phyloP scores from a whole-genome alignment of 768 basidiomycete species.

The Leccinum broughii region DNA sequence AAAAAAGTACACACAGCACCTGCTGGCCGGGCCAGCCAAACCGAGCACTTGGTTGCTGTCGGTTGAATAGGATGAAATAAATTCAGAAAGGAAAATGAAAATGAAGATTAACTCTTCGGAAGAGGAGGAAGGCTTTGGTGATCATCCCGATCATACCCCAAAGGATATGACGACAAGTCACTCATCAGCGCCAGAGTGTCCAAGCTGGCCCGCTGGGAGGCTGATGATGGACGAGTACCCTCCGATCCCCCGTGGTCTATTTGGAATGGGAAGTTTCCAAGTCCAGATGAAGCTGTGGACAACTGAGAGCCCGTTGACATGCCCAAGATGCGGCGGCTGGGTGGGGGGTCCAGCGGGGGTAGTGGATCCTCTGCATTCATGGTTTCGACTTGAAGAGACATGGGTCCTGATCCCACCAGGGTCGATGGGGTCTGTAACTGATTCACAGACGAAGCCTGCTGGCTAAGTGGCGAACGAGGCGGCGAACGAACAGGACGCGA shows the following conservation, averaged over 20 bases:
- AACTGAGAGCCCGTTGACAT: constrained; percentile 76
- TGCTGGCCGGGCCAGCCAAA: constrained; percentile 31
- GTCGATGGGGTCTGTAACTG: constrained; percentile 10
- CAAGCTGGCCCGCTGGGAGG: constrained; percentile 70
- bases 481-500: constrained; percentile 74
- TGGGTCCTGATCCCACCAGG: neutral
- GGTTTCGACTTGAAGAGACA: constrained; percentile 11
- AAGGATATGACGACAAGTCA: constrained; percentile 81
- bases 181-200: constrained; percentile 83
- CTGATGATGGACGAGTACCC: constrained; percentile 32
- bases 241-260: constrained; percentile 63
- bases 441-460: constrained; percentile 48
- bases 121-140: constrained; percentile 25
- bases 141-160: constrained; percentile 60
- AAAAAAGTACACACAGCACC: constrained; percentile 30
- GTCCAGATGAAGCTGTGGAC: constrained; percentile 76
- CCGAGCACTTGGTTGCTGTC: constrained; percentile 14
- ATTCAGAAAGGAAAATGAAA: neutral
- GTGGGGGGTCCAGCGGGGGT: constrained; percentile 44
- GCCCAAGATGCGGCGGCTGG: constrained; percentile 61
- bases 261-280: constrained; percentile 85
- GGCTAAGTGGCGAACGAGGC: constrained; percentile 68
- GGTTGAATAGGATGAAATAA: constrained; percentile 10
- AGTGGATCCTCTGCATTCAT: constrained; percentile 37
- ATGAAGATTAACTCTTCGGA: constrained; percentile 28